A percentile compares a stretch with the other conserved stretches of the same genome.
These are phyloP conservation scores for Fusarium graminum DNA, from an alignment of 2,329 filamentous ascomycete species.

Conservation along the genomic window DNA sequence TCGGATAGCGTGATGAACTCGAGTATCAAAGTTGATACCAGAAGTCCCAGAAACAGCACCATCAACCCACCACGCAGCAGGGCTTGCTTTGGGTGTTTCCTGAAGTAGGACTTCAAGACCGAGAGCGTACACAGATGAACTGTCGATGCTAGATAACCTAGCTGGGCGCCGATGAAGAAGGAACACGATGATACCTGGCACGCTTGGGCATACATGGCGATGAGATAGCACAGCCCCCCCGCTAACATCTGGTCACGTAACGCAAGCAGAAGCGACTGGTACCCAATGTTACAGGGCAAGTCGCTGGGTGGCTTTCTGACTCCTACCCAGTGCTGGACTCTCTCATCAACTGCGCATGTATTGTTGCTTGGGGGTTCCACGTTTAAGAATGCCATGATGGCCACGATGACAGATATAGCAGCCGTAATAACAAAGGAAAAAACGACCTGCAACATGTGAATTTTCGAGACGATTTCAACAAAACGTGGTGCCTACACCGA, in stretches of 20 bases:
- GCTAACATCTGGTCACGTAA: slow-evolving; percentile 38
- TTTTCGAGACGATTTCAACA: not conserved
- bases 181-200: slow-evolving; percentile 19
- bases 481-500: slow-evolving; percentile 14
- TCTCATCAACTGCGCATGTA: slow-evolving; percentile 32
- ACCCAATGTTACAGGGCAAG: slow-evolving; percentile 27
- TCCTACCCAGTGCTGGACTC: slow-evolving; percentile 15
- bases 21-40: slow-evolving; percentile 10
- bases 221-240: slow-evolving; percentile 25
- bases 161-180: slow-evolving; percentile 15
- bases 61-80: slow-evolving; percentile 21
- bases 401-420: slow-evolving; percentile 18
- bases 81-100: slow-evolving; percentile 23
- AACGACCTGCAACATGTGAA: slow-evolving; percentile 22
- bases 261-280: slow-evolving; percentile 29
- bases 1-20: slow-evolving; percentile 18
- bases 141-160: slow-evolving; percentile 19
- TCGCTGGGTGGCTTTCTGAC: slow-evolving; percentile 19
- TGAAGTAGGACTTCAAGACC: slow-evolving; percentile 33
- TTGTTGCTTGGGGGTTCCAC: slow-evolving; percentile 23
- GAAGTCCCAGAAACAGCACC: slow-evolving; percentile 26
- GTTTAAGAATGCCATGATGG: slow-evolving; percentile 23
- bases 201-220: slow-evolving; percentile 33
- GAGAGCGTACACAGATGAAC: slow-evolving; percentile 24
- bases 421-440: slow-evolving; percentile 26